Conservation (phyloP, 345 rosid genomes). For the Microthlaspi erraticum region DNA sequence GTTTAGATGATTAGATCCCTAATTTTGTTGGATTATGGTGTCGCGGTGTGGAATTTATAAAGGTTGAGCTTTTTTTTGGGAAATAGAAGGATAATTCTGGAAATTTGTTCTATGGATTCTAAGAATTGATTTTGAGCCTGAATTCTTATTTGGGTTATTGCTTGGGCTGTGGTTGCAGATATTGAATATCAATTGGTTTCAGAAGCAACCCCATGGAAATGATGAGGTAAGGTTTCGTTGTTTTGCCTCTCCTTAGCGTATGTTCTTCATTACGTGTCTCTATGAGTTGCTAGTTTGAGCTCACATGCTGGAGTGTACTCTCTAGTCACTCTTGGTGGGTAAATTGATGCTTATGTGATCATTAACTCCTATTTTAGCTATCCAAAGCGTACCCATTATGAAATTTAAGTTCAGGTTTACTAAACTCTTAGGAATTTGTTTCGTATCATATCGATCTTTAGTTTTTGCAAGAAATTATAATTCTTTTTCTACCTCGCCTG, state of each 20-base stretch:
- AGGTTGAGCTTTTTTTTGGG: background rate
- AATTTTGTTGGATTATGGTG: conserved; percentile 7
- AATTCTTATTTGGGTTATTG: conserved; percentile 24
- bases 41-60: conserved; percentile 1
- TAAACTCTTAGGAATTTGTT: background rate
- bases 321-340: background rate
- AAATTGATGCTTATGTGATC: background rate
- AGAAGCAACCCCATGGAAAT: conserved; percentile 87
- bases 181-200: conserved; percentile 90
- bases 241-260: background rate
- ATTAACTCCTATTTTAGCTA: background rate
- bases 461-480: background rate
- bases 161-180: conserved; percentile 53
- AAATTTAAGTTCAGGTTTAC: background rate
- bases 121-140: background rate
- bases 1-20: conserved; percentile 8
- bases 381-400: background rate
- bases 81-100: background rate
- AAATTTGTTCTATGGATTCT: background rate
- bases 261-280: background rate
- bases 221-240: conserved; percentile 67
- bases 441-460: background rate
- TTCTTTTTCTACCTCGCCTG: background rate
- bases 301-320: conserved; percentile 1
- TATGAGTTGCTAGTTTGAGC: conserved; percentile 4